Evolutionary conservation across 2,329 filamentous ascomycete genomes (phyloP).

Genomic region (Verticillium alfalfae): DNA sequence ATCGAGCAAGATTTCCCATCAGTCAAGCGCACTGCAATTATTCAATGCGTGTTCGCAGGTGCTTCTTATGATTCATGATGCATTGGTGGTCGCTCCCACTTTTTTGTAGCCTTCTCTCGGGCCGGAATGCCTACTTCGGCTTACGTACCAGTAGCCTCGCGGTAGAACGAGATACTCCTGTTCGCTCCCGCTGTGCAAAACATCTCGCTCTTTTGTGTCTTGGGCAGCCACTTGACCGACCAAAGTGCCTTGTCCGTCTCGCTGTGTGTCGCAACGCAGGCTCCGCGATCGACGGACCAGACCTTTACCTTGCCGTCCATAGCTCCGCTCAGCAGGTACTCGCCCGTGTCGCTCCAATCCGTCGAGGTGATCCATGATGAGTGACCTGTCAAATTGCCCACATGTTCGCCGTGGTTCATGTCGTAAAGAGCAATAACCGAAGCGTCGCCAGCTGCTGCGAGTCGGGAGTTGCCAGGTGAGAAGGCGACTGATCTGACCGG

Average conservation of each 20-base stretch:
- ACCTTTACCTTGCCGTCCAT: constrained; percentile 95
- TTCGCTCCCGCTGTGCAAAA: constrained; percentile 79
- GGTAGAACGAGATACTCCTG: constrained; percentile 72
- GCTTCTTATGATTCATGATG: not conserved
- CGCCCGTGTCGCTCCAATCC: constrained; percentile 90
- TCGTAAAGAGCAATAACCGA: constrained; percentile 89
- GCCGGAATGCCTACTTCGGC: not conserved
- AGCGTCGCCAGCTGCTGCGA: constrained; percentile 87
- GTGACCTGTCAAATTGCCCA: constrained; percentile 76
- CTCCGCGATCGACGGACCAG: constrained; percentile 80
- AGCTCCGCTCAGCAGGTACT: constrained; percentile 81
- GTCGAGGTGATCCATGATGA: constrained; percentile 84
- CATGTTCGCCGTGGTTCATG: constrained; percentile 84
- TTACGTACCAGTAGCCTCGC: constrained; percentile 65
- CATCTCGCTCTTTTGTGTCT: constrained; percentile 59
- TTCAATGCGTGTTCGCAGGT: no score
- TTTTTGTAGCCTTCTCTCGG: not conserved
- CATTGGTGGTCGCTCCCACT: not conserved
- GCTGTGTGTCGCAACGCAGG: constrained; percentile 88
- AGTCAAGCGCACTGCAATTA: no score
- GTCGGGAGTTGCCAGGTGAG: constrained; percentile 74
- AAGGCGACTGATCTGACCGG: constrained; percentile 83
- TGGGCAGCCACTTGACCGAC: constrained; percentile 79
- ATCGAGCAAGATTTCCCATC: no score
- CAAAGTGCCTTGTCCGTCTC: constrained; percentile 84